Evolutionary conservation across 2,329 filamentous ascomycete species (phyloP), one percentile per base, ranked within the genome.

Genomic region (Sclerotinia trifoliorum): DNA sequence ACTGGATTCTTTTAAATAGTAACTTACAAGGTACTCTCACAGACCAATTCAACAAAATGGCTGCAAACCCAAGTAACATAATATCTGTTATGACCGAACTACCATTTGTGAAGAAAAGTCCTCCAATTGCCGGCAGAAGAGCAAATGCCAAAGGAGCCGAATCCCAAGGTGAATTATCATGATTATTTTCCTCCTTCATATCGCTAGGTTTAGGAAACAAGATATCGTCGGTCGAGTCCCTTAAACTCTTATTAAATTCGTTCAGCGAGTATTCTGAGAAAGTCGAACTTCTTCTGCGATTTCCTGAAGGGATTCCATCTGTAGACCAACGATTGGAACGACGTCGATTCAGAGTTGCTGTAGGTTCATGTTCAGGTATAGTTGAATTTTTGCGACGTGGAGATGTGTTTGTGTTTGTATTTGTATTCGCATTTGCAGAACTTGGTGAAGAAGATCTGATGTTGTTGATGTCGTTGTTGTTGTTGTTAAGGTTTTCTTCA

Each of bases 31-130:
- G 94, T 73, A 95, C 83, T 67, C 92, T 90, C 55, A 97, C 90
- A 61, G 92, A 94, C 92, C 93, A 97, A 77, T 97, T 94, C 70
- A 98, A 82, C 75, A 97, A 96, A 56, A 97, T 85, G 5, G 90
- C 92, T 2, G 92, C 91, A 70, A 98, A 79, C 3, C 86, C 88
- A 44, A 98, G 80, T 46, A 98, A 82, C 74, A 95, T 90, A 39
- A 96, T 80, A 78, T 98, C 94, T 0, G 93, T 97, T 66, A 94
- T 87, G 70, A 97, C 84, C 0, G 90, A 86, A 73, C 89, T 90
- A 17, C 94, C 94, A 80, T 96, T 91, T 70, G 91, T 86, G 77
- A 97, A 96, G 68, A 97, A 82, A 61, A 96, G 80, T 0, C 94
- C 94, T 0, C 88, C 92, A n/a, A 97, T 77, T 1, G 94, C 93